Conservation (phyloP, 768 basidiomycete genomes). For the Plicaturopsis crispa region DNA sequence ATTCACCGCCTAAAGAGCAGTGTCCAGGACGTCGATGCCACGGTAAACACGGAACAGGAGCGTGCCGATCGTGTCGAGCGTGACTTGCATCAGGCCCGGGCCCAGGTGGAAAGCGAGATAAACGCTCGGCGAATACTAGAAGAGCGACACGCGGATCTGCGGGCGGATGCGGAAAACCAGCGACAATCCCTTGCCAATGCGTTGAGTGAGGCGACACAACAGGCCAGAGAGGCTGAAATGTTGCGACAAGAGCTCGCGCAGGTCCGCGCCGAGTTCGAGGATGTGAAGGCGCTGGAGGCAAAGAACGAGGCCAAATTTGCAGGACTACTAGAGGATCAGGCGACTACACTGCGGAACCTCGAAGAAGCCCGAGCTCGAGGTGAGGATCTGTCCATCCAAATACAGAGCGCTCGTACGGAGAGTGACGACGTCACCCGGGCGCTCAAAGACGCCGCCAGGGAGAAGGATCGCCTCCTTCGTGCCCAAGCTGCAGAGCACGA, state of each 20-base stretch:
- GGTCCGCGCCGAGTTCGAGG: conserved; percentile 55
- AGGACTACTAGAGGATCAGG: conserved; percentile 68
- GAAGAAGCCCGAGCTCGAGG: conserved; percentile 71
- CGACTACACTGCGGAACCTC: conserved; percentile 57
- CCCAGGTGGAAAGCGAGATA: conserved; percentile 57
- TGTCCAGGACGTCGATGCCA: conserved; percentile 31
- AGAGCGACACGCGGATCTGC: conserved; percentile 51
- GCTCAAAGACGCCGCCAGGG: conserved; percentile 57
- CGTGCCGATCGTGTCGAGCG: conserved; percentile 52
- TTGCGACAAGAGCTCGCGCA: conserved; percentile 58
- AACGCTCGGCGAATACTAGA: conserved; percentile 58
- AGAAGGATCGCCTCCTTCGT: conserved; percentile 73
- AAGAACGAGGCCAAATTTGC: conserved; percentile 58
- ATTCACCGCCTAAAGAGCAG: conserved; percentile 43
- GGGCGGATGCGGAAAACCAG: conserved; percentile 47
- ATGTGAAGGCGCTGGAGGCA: conserved; percentile 59
- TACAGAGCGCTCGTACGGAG: conserved; percentile 62
- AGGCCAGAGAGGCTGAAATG: conserved; percentile 48
- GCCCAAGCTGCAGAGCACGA: conserved; percentile 67
- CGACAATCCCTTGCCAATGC: conserved; percentile 47
- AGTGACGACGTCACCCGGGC: conserved; percentile 59
- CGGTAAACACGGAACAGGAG: conserved; percentile 36
- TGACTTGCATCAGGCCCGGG: conserved; percentile 53
- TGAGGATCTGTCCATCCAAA: conserved; percentile 70
- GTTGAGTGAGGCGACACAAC: conserved; percentile 62